Evolutionary conservation across 495 filamentous ascomycete species (phyloP), one percentile per base, ranked within the genome.

Genomic region (Aspergillus bertholletiae): DNA sequence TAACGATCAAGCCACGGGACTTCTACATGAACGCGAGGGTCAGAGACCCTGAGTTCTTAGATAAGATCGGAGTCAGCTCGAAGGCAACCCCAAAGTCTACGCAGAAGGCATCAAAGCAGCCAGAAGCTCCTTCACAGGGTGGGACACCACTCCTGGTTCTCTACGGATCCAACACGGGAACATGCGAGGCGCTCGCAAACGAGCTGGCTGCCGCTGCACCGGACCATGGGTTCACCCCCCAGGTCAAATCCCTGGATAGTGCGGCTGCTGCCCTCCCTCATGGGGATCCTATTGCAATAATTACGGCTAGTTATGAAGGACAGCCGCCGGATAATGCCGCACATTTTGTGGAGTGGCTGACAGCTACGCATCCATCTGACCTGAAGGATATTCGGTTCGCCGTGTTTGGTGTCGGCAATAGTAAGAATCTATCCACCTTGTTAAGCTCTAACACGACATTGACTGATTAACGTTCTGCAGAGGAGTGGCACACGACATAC

Each of bases 1-100:
- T 91, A 9, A 91, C 88, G 0, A 80, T 88, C 65, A 94, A 92
- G 65, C 89, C 89, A 0, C 83, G 86, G 50, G 83, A 80, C 43
- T 87, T 92, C 65, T 78, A 77, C 46, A 89, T 94, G 74, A 81
- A 76, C 22, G 88, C 86, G 7, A 77, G 67, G 1, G 67, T 88
- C 0, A 75, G 88, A 8, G 80, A 51, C 11, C 34, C 32, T 11
- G n/a, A 34, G 21, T 41, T 17, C 13, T 21, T 49, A 15, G 35
- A 15, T 7, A 35, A 13, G 17, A 17, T 41, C 49, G 8, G 40
- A n/a, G 28, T 20, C 35, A 28, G 21, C 12, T 40, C 34, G 12
- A 21, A 18, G n/a, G 35, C 6, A 2, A 15, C 34, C 3, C 32
- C 23, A 13, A 30, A 3, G 7, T 17, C 5, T 11, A 13, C 23